phyloP scores from a whole-genome alignment of 345 rosid genomes.

The Dipteronia dyeriana region DNA sequence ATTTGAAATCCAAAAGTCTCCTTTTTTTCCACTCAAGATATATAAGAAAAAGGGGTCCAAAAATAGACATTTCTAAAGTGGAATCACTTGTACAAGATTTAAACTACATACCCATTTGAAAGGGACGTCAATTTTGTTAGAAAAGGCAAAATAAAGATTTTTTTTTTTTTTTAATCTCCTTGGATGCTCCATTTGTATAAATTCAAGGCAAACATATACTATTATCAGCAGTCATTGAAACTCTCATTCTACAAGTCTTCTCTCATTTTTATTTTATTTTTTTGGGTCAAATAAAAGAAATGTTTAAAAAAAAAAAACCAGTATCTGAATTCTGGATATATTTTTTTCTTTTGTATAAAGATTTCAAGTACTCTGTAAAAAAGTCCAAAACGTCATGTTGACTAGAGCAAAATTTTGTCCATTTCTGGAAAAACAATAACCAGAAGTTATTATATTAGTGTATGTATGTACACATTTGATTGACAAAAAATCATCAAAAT shows the following conservation, averaged over 20 bases:
- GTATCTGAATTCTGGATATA: background rate
- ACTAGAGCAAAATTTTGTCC: constrained; percentile 52
- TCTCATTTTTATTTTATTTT: background rate
- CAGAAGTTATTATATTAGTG: background rate
- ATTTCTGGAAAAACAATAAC: constrained; percentile 9
- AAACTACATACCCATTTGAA: constrained; percentile 27
- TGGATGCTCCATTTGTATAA: constrained; percentile 29
- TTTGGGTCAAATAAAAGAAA: background rate
- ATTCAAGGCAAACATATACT: constrained; percentile 8
- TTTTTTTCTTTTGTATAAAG: background rate
- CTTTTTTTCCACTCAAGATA: constrained; percentile 27
- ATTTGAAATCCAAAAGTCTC: constrained; percentile 36
- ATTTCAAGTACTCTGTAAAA: constrained; percentile 11
- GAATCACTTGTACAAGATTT: constrained; percentile 17
- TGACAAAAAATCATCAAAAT: constrained; percentile 8
- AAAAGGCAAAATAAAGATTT: constrained; percentile 13
- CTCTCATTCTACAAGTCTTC: background rate
- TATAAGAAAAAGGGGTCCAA: constrained; percentile 33
- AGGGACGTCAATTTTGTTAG: constrained; percentile 34
- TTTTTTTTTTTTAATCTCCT: constrained; percentile 9
- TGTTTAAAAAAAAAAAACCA: background rate
- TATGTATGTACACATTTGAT: background rate
- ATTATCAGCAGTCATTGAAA: constrained; percentile 20
- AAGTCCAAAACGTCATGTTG: constrained; percentile 22
- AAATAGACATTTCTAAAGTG: constrained; percentile 45